A percentile compares a stretch with the other conserved stretches of the same genome.
phyloP scores from a whole-genome alignment of 345 rosid genomes.

The Citrus australasica region DNA sequence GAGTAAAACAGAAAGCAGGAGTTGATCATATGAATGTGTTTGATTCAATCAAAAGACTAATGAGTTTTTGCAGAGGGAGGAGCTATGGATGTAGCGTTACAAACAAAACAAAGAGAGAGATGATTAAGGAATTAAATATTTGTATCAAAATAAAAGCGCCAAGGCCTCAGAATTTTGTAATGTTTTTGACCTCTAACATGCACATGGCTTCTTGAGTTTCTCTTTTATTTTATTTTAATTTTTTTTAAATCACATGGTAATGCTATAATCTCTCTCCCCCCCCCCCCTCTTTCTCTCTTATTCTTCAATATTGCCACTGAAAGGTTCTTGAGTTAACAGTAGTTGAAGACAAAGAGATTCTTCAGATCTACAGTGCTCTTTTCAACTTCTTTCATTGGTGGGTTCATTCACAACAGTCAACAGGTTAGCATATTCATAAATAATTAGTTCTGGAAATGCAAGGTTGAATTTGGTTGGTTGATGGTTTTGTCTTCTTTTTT shows the following conservation, averaged over 20 bases:
- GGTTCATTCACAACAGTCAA: neutral
- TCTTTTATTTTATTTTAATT: constrained; percentile 27
- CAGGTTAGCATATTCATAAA: constrained; percentile 24
- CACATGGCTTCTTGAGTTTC: constrained; percentile 56
- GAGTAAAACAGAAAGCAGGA: neutral
- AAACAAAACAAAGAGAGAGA: constrained; percentile 14
- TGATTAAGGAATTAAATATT: neutral
- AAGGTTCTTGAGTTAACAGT: constrained; percentile 36
- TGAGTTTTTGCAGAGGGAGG: constrained; percentile 3
- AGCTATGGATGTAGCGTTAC: constrained; percentile 23
- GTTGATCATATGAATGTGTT: neutral
- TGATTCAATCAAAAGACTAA: neutral
- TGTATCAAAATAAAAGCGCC: constrained; percentile 13
- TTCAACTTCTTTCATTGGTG: constrained; percentile 14
- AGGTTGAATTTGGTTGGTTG: neutral
- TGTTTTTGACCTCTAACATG: constrained; percentile 58
- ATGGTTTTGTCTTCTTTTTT: neutral
- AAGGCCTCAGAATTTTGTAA: constrained; percentile 33
- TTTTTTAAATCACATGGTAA: constrained; percentile 47
- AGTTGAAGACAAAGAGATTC: constrained; percentile 22
- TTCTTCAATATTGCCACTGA: constrained; percentile 32
- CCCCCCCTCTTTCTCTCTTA: constrained; percentile 10
- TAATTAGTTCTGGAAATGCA: neutral
- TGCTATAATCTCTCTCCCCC: constrained; percentile 13
- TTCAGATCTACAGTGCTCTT: constrained; percentile 49